Conservation (phyloP, 768 basidiomycete species). For the Boletus rubroflammeus region DNA sequence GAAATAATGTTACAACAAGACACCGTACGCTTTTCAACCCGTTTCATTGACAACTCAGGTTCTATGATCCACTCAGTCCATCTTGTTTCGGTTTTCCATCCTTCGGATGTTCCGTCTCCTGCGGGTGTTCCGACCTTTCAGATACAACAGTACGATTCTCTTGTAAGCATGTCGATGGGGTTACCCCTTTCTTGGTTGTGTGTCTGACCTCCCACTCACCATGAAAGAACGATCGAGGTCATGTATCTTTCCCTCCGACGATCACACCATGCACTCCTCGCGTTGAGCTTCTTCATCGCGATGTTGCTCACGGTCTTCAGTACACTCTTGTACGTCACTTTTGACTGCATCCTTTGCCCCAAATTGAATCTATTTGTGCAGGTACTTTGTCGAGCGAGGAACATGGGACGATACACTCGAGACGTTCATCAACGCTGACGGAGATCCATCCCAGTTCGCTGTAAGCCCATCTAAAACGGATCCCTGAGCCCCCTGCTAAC, state of each 20-base stretch:
- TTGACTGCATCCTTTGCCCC: not conserved
- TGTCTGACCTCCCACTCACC: not conserved
- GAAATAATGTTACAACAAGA: constrained; percentile 82
- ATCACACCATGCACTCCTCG: constrained; percentile 82
- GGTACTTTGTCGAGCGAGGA: constrained; percentile 88
- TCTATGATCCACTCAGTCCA: constrained; percentile 46
- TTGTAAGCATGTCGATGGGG: constrained; percentile 47
- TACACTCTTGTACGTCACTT: constrained; percentile 61
- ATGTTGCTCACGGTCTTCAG: constrained; percentile 88
- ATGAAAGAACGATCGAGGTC: constrained; percentile 74
- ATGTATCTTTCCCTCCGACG: constrained; percentile 88
- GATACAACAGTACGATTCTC: constrained; percentile 78
- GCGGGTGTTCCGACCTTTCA: constrained; percentile 87
- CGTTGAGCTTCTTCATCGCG: constrained; percentile 83
- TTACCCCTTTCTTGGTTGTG: not conserved
- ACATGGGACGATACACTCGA: constrained; percentile 81
- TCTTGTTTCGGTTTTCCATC: constrained; percentile 88
- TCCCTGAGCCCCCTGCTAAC: not conserved
- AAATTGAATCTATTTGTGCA: constrained; percentile 19
- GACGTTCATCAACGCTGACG: constrained; percentile 81
- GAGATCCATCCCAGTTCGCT: constrained; percentile 76
- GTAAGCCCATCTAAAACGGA: constrained; percentile 36
- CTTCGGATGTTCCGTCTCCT: constrained; percentile 85
- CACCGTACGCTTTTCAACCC: constrained; percentile 51
- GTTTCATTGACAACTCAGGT: not conserved